Evolutionary conservation across 129 eudicot species (phyloP).

Genomic region (Logfia minima): DNA sequence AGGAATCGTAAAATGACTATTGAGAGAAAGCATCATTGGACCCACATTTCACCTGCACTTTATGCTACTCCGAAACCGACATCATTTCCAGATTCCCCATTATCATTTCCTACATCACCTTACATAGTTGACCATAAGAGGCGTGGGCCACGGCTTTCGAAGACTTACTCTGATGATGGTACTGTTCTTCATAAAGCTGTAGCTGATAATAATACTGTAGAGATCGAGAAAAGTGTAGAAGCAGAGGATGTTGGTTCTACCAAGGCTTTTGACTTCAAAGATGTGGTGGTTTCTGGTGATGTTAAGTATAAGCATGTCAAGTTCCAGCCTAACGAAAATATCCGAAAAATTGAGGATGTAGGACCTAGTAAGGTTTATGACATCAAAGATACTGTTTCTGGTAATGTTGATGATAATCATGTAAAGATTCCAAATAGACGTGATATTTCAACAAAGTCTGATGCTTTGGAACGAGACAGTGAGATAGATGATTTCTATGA

Average conservation of each 20-base stretch:
- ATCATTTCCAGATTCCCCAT: conserved; percentile 69
- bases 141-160: conserved; percentile 85
- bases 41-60: conserved; percentile 67
- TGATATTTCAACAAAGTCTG: conserved; percentile 30
- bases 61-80: conserved; percentile 77
- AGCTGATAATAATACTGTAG: conserved; percentile 38
- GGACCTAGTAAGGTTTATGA: conserved; percentile 18
- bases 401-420: conserved; percentile 24
- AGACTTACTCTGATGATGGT: conserved; percentile 60
- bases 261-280: conserved; percentile 23
- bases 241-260: conserved; percentile 38
- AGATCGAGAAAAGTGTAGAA: conserved; percentile 39
- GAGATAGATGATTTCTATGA: conserved; percentile 69
- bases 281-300: conserved; percentile 30
- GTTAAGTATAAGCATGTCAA: conserved; percentile 22
- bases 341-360: conserved; percentile 23
- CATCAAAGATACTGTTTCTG: conserved; percentile 15
- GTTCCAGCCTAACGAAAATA: conserved; percentile 26
- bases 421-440: conserved; percentile 23
- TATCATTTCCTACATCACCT: conserved; percentile 79
- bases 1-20: conserved; percentile 31
- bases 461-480: conserved; percentile 33
- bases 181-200: conserved; percentile 33
- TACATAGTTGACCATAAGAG: conserved; percentile 86
- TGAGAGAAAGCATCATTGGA: conserved; percentile 55